phyloP scores from a whole-genome alignment of 106 monocot species.

The Phalaenopsis equestris region DNA sequence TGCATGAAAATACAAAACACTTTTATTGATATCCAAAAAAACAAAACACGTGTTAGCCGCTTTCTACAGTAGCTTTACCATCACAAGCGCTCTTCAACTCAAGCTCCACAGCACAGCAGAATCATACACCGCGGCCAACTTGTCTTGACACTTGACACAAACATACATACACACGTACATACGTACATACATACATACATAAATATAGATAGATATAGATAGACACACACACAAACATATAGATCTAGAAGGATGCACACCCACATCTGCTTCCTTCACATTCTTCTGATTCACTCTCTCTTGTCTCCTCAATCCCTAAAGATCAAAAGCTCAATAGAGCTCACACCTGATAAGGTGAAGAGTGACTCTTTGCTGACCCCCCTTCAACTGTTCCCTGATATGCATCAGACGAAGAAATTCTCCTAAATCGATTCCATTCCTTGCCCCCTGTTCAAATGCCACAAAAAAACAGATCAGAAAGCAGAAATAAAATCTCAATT shows the following conservation, averaged over 20 bases:
- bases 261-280: no score
- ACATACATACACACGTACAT: not conserved
- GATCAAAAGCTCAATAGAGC: constrained; percentile 7
- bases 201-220: not conserved
- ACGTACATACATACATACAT: not conserved
- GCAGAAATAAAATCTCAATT: not conserved
- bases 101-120: not conserved
- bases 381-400: constrained; percentile 18
- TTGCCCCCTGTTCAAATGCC: constrained; percentile 12
- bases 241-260: no score
- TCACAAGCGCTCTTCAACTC: not conserved
- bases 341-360: constrained; percentile 42
- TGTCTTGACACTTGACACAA: not conserved
- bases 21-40: no score
- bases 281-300: no score
- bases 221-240: not conserved
- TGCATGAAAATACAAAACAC: no score
- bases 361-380: not conserved
- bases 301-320: no score
- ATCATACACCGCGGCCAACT: no score
- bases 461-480: not conserved
- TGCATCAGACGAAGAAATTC: constrained; percentile 48
- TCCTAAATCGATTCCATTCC: constrained; percentile 46
- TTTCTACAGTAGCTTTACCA: no score
- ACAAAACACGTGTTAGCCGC: no score